These are phyloP conservation scores for Pythium folliculosum DNA, from an alignment of 352 stramenopile genomes.

Conservation along the genomic window DNA sequence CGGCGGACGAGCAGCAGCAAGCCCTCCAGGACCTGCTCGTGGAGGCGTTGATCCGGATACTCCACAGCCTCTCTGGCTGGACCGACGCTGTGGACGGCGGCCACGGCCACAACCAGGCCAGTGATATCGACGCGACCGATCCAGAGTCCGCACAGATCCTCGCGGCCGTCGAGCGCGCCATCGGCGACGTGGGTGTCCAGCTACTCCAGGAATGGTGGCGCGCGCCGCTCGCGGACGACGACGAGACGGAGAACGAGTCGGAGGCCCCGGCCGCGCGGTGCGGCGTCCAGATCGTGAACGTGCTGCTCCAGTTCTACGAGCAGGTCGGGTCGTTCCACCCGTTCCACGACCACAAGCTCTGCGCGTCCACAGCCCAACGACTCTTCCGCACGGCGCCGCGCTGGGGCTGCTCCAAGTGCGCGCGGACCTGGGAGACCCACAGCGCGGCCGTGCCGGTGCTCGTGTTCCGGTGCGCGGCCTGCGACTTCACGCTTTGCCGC, in stretches of 20 bases:
- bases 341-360: conserved; percentile 36
- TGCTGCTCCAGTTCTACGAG: conserved; percentile 31
- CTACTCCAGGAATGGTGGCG: conserved; percentile 28
- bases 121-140: neutral
- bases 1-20: neutral
- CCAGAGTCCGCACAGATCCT: neutral
- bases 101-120: too few species aligned
- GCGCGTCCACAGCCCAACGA: conserved; percentile 23
- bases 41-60: conserved; percentile 21
- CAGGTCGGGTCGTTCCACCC: conserved; percentile 32
- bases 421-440: conserved; percentile 29
- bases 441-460: conserved; percentile 13
- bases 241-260: neutral
- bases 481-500: conserved; percentile 28
- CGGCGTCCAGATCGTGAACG: conserved; percentile 22
- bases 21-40: conserved; percentile 17
- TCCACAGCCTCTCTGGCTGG: conserved; percentile 24
- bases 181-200: conserved; percentile 25
- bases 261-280: neutral
- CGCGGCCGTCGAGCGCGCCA: conserved; percentile 20
- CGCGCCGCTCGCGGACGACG: neutral
- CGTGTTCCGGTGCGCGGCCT: conserved; percentile 28
- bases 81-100: conserved; percentile 1
- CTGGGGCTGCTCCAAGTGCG: conserved; percentile 31
- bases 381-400: conserved; percentile 25